Conservation (phyloP, 139 green algal species). For the Penium margaritaceum region DNA sequence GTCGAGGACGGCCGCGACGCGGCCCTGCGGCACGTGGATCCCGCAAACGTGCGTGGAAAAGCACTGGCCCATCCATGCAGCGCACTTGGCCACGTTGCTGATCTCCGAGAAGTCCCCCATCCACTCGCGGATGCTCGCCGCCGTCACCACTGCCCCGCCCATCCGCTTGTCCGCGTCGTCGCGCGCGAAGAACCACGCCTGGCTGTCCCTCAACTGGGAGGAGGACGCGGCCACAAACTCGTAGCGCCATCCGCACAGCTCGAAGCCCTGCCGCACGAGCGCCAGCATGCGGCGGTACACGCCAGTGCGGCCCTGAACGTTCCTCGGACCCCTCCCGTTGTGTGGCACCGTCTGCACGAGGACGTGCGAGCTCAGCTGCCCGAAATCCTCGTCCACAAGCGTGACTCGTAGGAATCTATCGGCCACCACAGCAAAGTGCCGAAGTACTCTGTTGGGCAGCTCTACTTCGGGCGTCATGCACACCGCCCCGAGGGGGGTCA, state of each 20-base stretch:
- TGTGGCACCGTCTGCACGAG: background rate
- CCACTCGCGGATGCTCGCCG: background rate
- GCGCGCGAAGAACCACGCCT: slow-evolving; percentile 31
- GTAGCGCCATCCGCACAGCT: slow-evolving; percentile 18
- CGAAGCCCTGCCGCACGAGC: slow-evolving; percentile 25
- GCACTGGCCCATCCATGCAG: slow-evolving; percentile 52
- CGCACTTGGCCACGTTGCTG: slow-evolving; percentile 45
- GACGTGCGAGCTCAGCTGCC: background rate
- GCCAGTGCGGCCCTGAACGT: background rate
- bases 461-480: slow-evolving; percentile 11
- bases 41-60: slow-evolving; percentile 44
- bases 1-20: slow-evolving; percentile 25
- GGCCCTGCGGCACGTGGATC: background rate
- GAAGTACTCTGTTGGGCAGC: slow-evolving; percentile 15
- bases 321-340: background rate
- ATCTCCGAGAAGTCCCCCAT: slow-evolving; percentile 20
- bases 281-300: slow-evolving; percentile 25
- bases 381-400: slow-evolving; percentile 14
- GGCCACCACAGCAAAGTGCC: background rate
- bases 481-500: slow-evolving; percentile 11
- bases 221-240: slow-evolving; percentile 1
- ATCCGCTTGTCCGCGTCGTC: no score
- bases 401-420: slow-evolving; percentile 29
- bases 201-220: slow-evolving; percentile 17
- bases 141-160: no score